Base-by-base conservation (phyloP, 1,139 yeast genomes). In the Nakaseomyces nivariensis region DNA sequence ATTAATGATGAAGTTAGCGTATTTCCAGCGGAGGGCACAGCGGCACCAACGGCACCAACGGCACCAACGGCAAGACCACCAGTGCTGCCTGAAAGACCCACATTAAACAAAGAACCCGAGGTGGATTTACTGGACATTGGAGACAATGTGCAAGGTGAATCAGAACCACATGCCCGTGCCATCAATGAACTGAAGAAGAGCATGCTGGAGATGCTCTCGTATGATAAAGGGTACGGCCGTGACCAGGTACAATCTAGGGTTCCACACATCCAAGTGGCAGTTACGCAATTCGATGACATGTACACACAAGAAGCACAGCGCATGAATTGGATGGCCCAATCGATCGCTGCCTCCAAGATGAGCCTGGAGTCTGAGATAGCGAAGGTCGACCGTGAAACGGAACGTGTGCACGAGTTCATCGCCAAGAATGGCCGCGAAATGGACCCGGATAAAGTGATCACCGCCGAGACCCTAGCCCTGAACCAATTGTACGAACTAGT, bases 401-500 rank as follows among this genome's bases (percentile, higher is more conserved):
- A 13, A 13, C 25, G 13, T 11, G 44, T 41, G 9, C 8, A 11
- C 11, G 25, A n/a, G 9, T 41, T 41, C 34, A 27, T 27, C 8
- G 44, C 22, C 8, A 10, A 13, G 5, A 27, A 41, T 25, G 44
- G 44, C 44, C 27, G 5, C 10, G 34, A 48, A 11, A 31, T 40
- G 29, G 50, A 47, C 38, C 34, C 49, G 17, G 29, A 31, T 25
- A 6, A 36, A 13, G 44, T 53, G 17, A 47, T 40, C 32, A 42
- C 44, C 8, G 49, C 54, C 6, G 56, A 51, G 27, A 51, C 55
- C 7, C 43, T 37, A 7, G 52, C 52, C 2, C 48, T 69, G 54
- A 72, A 72, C 52, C 83, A 79, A 56, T 70, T 88, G n/a, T 85
- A 85, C 62, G 78, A 78, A 31, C 69, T 82, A 1, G 79, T 78